Conservation (phyloP, 1,284 basidiomycete species). For the Moesziomyces sp. region DNA sequence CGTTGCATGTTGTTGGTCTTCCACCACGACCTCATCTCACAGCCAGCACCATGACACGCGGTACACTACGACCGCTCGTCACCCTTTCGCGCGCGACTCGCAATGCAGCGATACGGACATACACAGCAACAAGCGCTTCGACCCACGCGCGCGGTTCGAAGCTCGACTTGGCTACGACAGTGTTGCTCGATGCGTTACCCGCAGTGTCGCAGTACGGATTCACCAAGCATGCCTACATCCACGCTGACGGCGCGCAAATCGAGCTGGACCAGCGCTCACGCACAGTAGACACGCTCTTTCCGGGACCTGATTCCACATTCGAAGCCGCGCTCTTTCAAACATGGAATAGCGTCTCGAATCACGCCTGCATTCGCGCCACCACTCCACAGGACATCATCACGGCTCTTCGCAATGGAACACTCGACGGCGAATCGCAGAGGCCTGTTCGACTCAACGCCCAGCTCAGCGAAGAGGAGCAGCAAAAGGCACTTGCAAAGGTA, state of each 20-base stretch:
- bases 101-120: no score
- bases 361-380: conserved; percentile 2
- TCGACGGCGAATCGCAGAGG: neutral
- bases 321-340: conserved; percentile 11
- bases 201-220: conserved; percentile 24
- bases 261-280: conserved; percentile 2
- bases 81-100: no score
- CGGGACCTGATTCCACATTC: conserved; percentile 12
- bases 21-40: no score
- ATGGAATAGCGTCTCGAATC: conserved; percentile 24
- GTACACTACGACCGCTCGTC: no score
- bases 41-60: no score
- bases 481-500: conserved; percentile 4
- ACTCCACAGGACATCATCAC: neutral
- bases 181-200: conserved; percentile 14
- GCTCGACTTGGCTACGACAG: neutral
- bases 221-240: conserved; percentile 14
- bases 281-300: conserved; percentile 23
- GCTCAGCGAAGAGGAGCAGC: neutral
- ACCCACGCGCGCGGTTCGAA: neutral
- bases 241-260: neutral
- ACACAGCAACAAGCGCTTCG: no score
- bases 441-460: conserved; percentile 4
- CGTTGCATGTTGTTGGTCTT: no score
- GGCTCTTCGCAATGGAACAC: neutral